These are phyloP conservation scores for Lentithecium fluviatile DNA, from an alignment of 495 filamentous ascomycete species.

Conservation along the genomic window DNA sequence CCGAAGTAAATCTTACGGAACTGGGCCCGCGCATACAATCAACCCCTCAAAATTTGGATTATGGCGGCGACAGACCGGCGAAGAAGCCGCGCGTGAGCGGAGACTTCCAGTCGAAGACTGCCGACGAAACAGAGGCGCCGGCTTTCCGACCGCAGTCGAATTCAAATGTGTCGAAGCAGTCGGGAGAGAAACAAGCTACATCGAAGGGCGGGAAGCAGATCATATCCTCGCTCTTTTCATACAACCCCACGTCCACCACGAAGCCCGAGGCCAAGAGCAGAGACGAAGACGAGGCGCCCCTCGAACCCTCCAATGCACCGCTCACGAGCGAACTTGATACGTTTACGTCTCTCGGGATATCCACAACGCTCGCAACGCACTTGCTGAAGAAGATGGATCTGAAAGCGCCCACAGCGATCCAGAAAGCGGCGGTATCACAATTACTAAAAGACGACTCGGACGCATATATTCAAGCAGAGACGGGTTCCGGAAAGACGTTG, in stretches of 20 bases:
- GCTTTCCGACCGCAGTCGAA: conserved; percentile 19
- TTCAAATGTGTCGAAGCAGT: conserved; percentile 15
- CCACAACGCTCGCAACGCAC: conserved; percentile 72
- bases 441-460: conserved; percentile 79
- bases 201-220: conserved; percentile 51
- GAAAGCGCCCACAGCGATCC: conserved; percentile 90
- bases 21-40: conserved; percentile 15
- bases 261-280: conserved; percentile 5
- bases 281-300: conserved; percentile 51
- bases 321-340: conserved; percentile 76
- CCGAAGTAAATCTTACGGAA: conserved; percentile 22
- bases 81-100: conserved; percentile 37
- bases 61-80: conserved; percentile 31
- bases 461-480: conserved; percentile 96
- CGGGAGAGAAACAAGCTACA: conserved; percentile 6
- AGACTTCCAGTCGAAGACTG: conserved; percentile 27
- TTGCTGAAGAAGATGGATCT: conserved; percentile 81
- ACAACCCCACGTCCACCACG: conserved; percentile 66
- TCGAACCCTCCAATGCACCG: conserved; percentile 91
- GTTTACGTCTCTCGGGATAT: conserved; percentile 80
- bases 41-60: conserved; percentile 22
- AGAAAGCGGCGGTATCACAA: conserved; percentile 78
- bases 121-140: neutral
- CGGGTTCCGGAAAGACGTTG: conserved; percentile 93
- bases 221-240: conserved; percentile 87